A percentile compares a stretch with the other conserved stretches of the same genome.
phyloP scores from a whole-genome alignment of 2,329 filamentous ascomycete genomes.

The Nothopassalora personata region DNA sequence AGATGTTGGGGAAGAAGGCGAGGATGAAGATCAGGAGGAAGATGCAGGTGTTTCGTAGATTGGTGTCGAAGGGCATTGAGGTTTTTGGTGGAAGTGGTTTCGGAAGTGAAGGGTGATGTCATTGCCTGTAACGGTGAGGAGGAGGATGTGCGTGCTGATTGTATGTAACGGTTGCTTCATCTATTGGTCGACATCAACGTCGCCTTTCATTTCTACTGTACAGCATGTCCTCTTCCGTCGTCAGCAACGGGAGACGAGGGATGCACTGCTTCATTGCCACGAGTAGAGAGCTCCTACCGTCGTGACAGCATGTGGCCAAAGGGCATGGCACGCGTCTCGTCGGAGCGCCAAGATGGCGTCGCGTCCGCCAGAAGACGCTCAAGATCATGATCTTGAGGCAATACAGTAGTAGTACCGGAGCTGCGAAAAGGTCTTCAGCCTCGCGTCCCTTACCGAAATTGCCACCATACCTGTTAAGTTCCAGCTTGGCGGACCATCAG shows the following conservation, averaged over 20 bases:
- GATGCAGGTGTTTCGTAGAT: slow-evolving; percentile 37
- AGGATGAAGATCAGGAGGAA: slow-evolving; percentile 47
- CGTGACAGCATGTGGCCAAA: not conserved
- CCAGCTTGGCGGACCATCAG: slow-evolving; percentile 1
- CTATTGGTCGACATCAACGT: not conserved
- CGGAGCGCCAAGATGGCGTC: not conserved
- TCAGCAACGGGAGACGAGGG: too few species aligned
- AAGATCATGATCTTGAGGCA: not conserved
- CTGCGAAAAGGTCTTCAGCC: not conserved
- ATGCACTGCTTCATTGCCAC: too few species aligned
- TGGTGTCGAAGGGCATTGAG: slow-evolving; percentile 27
- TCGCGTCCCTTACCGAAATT: not conserved
- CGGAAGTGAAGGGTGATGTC: slow-evolving; percentile 6
- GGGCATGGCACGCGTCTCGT: not conserved
- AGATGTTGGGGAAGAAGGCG: slow-evolving; percentile 47
- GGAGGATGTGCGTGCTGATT: not conserved
- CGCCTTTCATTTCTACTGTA: too few species aligned
- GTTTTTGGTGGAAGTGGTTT: slow-evolving; percentile 1
- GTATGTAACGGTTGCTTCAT: not conserved
- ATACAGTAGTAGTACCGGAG: not conserved
- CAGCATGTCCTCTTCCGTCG: too few species aligned
- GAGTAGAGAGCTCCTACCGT: too few species aligned
- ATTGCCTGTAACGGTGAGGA: not conserved
- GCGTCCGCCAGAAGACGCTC: not conserved
- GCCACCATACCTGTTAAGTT: slow-evolving; percentile 1